These are phyloP conservation scores for Earliella scabrosa DNA, from an alignment of 1,284 basidiomycete genomes.

Conservation along the genomic window DNA sequence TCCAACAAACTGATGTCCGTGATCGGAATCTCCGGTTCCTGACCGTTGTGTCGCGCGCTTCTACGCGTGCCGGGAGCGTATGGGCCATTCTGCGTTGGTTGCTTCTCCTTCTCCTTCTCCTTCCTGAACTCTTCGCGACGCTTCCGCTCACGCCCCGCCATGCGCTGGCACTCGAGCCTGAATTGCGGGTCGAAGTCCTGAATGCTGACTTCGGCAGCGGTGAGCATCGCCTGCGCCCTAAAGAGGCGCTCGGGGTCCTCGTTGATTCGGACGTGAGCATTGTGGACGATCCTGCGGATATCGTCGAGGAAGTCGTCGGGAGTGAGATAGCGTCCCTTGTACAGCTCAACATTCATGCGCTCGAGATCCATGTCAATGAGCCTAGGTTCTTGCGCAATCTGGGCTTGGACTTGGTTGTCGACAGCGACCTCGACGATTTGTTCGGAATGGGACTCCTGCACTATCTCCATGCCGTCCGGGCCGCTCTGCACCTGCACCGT, in stretches of 20 bases:
- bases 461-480: slow-evolving; percentile 49
- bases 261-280: slow-evolving; percentile 69
- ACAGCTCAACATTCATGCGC: slow-evolving; percentile 86
- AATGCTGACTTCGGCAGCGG: slow-evolving; percentile 85
- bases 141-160: slow-evolving; percentile 81
- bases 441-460: slow-evolving; percentile 38
- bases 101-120: slow-evolving; percentile 52
- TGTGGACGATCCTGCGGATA: slow-evolving; percentile 87
- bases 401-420: slow-evolving; percentile 25
- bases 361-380: slow-evolving; percentile 90
- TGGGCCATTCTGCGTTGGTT: slow-evolving; percentile 33
- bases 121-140: slow-evolving; percentile 64
- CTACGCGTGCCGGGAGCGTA: slow-evolving; percentile 54
- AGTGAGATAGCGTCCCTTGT: slow-evolving; percentile 88
- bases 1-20: slow-evolving; percentile 76
- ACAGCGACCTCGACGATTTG: slow-evolving; percentile 28
- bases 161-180: slow-evolving; percentile 84
- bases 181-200: slow-evolving; percentile 89
- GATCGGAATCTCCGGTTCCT: slow-evolving; percentile 67
- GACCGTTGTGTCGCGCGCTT: slow-evolving; percentile 74
- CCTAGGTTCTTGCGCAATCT: slow-evolving; percentile 33
- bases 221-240: slow-evolving; percentile 91
- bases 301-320: slow-evolving; percentile 90
- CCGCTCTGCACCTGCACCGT: slow-evolving; percentile 45
- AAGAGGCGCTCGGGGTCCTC: slow-evolving; percentile 80